Base-by-base conservation (phyloP, 306 rosid species). In the Dryas octopetala region DNA sequence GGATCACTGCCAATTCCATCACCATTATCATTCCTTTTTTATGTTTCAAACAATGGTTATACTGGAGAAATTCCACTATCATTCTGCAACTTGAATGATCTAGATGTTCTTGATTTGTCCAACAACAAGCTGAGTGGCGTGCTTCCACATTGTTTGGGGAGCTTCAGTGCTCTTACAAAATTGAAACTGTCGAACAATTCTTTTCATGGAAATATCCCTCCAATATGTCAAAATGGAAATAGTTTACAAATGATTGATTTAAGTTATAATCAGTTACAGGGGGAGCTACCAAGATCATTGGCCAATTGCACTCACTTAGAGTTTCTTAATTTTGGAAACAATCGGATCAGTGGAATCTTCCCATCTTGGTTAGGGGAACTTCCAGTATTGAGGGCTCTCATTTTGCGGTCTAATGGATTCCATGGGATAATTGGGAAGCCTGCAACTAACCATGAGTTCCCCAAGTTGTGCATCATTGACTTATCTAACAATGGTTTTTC, bases 361-460 rank as follows among this genome's bases (percentile, higher is more conserved):
- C 90, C 90, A 4, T 84, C 70, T 4, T 86, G 88, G 85, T 7
- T 81, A 10, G 88, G 88, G 48, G 15, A 41, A 47, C 80, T 83
- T 59, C 79, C 79, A 2, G 8, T 9, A 12, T 67, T 83, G 6
- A 14, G 12, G 14, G 57, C 61, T 15, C 81, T 83, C 5, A 40
- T 60, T 23, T 76, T 80, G 7, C 28, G 74, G 7, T 47, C 74
- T 1, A 84, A 84, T 11, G 2, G 61, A 41, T 76, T 83, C 40
- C 15, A 47, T 28, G 87, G 87, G 9, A 9, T 1, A 2, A 84
- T 82, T 6, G 53, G 58, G n/a, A 64, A 58, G 15, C 74, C 47
- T 0, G 43, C 54, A 19, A 19, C 40, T 1, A 14, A 9, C 13
- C 32, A 15, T 45, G 61, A 43, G 8, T 74, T 82, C 70, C 60